A percentile compares a stretch with the other conserved stretches of the same genome.
These are phyloP conservation scores for Acacia acuminata DNA, from an alignment of 306 rosid genomes.

Conservation along the genomic window DNA sequence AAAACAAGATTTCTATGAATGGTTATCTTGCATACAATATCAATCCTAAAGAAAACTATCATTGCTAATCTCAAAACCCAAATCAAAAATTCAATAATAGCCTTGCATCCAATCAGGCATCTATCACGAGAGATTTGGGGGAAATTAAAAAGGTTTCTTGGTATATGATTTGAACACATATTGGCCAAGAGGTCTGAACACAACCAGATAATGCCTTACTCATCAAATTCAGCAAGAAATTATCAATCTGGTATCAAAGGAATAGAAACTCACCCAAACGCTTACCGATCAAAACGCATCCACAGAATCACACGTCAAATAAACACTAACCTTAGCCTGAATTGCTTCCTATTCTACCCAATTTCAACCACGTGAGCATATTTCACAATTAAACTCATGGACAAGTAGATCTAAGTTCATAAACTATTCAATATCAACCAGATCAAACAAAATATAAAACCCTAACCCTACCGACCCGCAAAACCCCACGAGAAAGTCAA, in stretches of 20 bases:
- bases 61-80: neutral
- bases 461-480: slow-evolving; percentile 13
- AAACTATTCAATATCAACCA: neutral
- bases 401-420: slow-evolving; percentile 19
- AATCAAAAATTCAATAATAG: neutral
- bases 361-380: neutral
- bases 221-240: neutral
- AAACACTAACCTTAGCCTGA: neutral
- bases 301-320: neutral
- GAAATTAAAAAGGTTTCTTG: neutral
- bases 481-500: slow-evolving; percentile 27
- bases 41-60: neutral
- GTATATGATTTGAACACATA: neutral
- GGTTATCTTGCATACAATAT: neutral
- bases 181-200: slow-evolving; percentile 8
- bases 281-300: neutral
- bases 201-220: neutral
- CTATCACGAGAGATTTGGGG: neutral
- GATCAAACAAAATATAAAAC: neutral
- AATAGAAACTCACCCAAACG: slow-evolving; percentile 19
- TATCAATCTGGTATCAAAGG: neutral
- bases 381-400: neutral
- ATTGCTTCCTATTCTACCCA: neutral
- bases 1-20: neutral
- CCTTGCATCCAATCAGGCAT: slow-evolving; percentile 3